Conservation (phyloP, 495 filamentous ascomycete genomes). For the Podospora australis region DNA sequence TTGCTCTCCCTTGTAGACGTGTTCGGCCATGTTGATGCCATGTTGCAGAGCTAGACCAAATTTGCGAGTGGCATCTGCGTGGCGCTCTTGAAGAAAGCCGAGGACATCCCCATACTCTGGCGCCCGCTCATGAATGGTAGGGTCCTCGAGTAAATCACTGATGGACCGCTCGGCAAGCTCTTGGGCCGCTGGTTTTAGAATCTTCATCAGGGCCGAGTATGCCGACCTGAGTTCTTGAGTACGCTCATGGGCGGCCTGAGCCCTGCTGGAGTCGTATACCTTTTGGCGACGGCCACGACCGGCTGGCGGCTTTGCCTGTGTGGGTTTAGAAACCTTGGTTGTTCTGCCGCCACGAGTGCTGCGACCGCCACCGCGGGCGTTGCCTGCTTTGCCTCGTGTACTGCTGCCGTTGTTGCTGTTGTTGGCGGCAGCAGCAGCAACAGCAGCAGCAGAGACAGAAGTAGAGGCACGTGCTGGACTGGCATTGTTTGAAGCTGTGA, state of each 20-base stretch:
- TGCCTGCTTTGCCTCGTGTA: slow-evolving; percentile 16
- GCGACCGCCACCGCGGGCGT: slow-evolving; percentile 20
- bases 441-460: not conserved
- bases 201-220: slow-evolving; percentile 29
- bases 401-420: slow-evolving; percentile 14
- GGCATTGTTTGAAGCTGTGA: no score
- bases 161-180: slow-evolving; percentile 37
- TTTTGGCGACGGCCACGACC: slow-evolving; percentile 40
- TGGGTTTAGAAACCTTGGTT: no score
- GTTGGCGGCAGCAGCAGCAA: not conserved
- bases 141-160: slow-evolving; percentile 28
- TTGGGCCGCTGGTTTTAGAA: slow-evolving; percentile 35
- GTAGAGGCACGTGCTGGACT: no score
- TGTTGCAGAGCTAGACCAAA: slow-evolving; percentile 12
- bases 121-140: slow-evolving; percentile 24
- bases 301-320: slow-evolving; percentile 24
- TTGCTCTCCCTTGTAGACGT: slow-evolving; percentile 15
- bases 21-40: slow-evolving; percentile 14
- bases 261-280: slow-evolving; percentile 29
- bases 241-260: slow-evolving; percentile 43
- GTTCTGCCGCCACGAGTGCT: slow-evolving; percentile 29
- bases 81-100: slow-evolving; percentile 26
- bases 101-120: slow-evolving; percentile 25
- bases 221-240: slow-evolving; percentile 35
- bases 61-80: slow-evolving; percentile 17